Percentiles rank a stretch among this genome's conserved stretches.
Evolutionary conservation across 2,329 filamentous ascomycete species (phyloP).

Genomic region (Colletotrichum filicis): DNA sequence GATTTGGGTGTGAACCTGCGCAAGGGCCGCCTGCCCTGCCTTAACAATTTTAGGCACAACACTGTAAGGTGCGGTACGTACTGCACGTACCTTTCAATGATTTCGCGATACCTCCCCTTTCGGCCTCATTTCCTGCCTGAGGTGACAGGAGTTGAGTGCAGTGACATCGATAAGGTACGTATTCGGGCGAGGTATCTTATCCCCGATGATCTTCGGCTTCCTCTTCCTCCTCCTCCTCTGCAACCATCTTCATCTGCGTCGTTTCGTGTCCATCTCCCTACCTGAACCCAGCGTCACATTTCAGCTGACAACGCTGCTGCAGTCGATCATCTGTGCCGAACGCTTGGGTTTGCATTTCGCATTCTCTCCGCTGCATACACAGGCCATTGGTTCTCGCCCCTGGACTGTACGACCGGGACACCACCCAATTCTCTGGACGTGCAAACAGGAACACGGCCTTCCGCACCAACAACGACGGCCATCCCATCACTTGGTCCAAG

Average conservation of each 20-base stretch:
- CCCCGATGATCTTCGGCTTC: neutral
- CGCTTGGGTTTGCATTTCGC: neutral
- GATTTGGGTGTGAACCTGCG: neutral
- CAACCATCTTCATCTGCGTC: neutral
- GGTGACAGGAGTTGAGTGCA: too few species aligned
- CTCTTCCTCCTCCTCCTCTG: too few species aligned
- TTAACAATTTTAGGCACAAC: neutral
- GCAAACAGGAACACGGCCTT: neutral
- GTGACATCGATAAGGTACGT: neutral
- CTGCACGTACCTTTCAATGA: too few species aligned
- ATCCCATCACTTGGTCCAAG: neutral
- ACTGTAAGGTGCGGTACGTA: neutral
- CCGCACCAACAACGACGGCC: neutral
- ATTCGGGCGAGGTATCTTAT: neutral
- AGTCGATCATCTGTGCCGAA: neutral
- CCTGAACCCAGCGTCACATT: neutral
- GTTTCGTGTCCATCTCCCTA: neutral
- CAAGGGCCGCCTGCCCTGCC: slow-evolving; percentile 1
- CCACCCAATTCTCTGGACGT: neutral
- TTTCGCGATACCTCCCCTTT: too few species aligned
- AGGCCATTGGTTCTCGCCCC: neutral
- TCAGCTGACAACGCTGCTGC: neutral
- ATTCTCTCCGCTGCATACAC: neutral
- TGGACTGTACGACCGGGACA: neutral
- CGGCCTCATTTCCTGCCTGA: neutral